Base-by-base conservation (phyloP, 2,329 filamentous ascomycete species). In the Bipolaris oryzae region DNA sequence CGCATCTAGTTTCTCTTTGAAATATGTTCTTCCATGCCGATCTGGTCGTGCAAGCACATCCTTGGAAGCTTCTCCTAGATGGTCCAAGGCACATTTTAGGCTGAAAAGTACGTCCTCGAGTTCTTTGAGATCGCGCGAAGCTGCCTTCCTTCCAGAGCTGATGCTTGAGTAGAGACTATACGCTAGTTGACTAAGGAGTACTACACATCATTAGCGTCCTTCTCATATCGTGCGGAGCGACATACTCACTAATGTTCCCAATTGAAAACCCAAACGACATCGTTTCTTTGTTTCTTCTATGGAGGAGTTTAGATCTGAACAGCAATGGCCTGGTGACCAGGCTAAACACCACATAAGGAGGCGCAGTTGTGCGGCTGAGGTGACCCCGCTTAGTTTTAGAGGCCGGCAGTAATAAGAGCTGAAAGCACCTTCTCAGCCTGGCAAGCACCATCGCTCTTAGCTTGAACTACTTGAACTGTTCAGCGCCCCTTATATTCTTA, bases 211-310 rank as follows among this genome's bases (percentile, higher is more conserved):
- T 50, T 31, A 50, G 16, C 11, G 23, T 23, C 10, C 10, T 31
- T 15, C 4, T n/a, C 10, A 23, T 5, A 5, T 7, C n/a, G 1
- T 7, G 11, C 35, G 2, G 7, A n/a, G 7, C 5, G 2, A n/a
- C 18, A 3, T n/a, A 50, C 47, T 9, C 21, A 42, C 47, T 42
- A 1, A 50, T 42, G 13, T 50, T 37, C 0, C 47, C 47, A 16
- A 50, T 21, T 1, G 37, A 50, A 16, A 50, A 50, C 1, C 47
- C 47, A 10, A 50, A 50, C 25, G 47, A 50, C 47, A 41, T 31
- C 28, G 28, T 31, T 31, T 50, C 3, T 41, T 41, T 31, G n/a
- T 45, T 21, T 42, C 10, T 13, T 7, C 42, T 33, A 18, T 31
- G 13, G n/a, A 33, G 42, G 5, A 2, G 3, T 25, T 28, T 1